A percentile compares a stretch with the other conserved stretches of the same genome.
Evolutionary conservation across 2,329 filamentous ascomycete species (phyloP).

Genomic region (Camillea tinctor): DNA sequence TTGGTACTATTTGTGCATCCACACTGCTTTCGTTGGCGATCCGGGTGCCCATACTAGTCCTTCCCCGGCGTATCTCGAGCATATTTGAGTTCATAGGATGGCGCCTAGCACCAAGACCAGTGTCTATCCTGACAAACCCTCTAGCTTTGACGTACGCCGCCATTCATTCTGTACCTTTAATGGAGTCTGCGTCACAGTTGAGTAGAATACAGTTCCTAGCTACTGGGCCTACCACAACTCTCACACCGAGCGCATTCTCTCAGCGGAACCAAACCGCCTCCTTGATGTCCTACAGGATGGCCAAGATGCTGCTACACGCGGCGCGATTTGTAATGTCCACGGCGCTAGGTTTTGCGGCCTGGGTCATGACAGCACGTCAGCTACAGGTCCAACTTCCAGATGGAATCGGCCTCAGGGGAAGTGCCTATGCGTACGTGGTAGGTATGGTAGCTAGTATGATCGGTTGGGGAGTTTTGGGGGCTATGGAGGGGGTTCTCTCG

Average conservation of each 20-base stretch:
- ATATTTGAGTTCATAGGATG: slow-evolving; percentile 73
- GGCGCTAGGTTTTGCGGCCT: slow-evolving; percentile 89
- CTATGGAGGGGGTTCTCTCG: slow-evolving; percentile 84
- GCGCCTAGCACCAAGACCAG: slow-evolving; percentile 79
- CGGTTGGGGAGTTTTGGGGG: slow-evolving; percentile 87
- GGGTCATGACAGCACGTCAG: slow-evolving; percentile 87
- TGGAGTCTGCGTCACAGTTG: slow-evolving; percentile 73
- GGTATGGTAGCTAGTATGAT: slow-evolving; percentile 91
- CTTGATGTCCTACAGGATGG: slow-evolving; percentile 83
- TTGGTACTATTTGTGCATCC: slow-evolving; percentile 88
- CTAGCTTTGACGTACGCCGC: slow-evolving; percentile 89
- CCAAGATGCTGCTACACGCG: slow-evolving; percentile 87
- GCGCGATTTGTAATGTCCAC: slow-evolving; percentile 89
- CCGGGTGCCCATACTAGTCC: slow-evolving; percentile 78
- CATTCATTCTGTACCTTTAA: slow-evolving; percentile 84
- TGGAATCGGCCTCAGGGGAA: slow-evolving; percentile 64
- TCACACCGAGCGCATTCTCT: slow-evolving; percentile 56
- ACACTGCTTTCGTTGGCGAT: slow-evolving; percentile 79
- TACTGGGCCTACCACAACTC: slow-evolving; percentile 70
- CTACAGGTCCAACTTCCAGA: slow-evolving; percentile 60
- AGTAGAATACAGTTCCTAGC: slow-evolving; percentile 80
- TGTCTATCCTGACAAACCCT: slow-evolving; percentile 85
- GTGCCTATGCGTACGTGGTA: slow-evolving; percentile 91
- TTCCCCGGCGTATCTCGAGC: slow-evolving; percentile 67
- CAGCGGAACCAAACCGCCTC: slow-evolving; percentile 44